A percentile compares a stretch with the other conserved stretches of the same genome.
Conservation (phyloP, 2,329 filamentous ascomycete species). For the Colletotrichum viniferum region DNA sequence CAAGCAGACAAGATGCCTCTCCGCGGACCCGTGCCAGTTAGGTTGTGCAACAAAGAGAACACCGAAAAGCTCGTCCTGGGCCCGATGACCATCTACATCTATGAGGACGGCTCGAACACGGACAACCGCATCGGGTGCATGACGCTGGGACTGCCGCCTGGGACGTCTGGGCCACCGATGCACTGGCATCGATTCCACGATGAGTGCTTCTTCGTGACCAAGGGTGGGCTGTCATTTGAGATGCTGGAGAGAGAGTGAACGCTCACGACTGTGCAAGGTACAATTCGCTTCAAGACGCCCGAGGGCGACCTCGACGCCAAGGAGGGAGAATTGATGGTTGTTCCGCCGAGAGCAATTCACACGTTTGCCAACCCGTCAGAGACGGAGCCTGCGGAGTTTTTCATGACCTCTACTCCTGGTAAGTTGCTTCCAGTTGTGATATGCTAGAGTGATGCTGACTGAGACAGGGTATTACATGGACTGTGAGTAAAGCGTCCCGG, state of each 20-base stretch:
- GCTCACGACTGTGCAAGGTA: constrained; percentile 23
- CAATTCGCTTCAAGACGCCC: constrained; percentile 34
- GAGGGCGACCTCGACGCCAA: constrained; percentile 33
- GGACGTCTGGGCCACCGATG: constrained; percentile 38
- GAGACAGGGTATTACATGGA: constrained; percentile 37
- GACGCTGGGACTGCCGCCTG: constrained; percentile 33
- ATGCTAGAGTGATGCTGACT: not conserved
- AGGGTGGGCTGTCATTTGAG: constrained; percentile 24
- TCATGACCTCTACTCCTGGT: constrained; percentile 41
- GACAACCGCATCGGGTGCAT: constrained; percentile 37
- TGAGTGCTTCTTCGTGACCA: constrained; percentile 39
- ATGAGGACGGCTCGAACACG: constrained; percentile 37
- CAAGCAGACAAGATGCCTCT: constrained; percentile 30
- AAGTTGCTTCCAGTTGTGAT: not conserved
- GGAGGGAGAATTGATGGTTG: constrained; percentile 37
- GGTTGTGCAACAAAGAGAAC: constrained; percentile 31
- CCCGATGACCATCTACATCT: constrained; percentile 36
- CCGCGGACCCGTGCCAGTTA: constrained; percentile 34
- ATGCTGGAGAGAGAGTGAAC: not conserved
- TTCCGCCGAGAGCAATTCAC: constrained; percentile 38
- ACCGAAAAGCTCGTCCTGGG: constrained; percentile 34
- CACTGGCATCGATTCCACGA: constrained; percentile 43
- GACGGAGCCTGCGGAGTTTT: constrained; percentile 36
- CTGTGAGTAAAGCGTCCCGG: constrained; percentile 28
- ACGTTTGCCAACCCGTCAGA: constrained; percentile 38